Conservation (phyloP, 495 filamentous ascomycete genomes). For the Trichoderma orchidacearum region DNA sequence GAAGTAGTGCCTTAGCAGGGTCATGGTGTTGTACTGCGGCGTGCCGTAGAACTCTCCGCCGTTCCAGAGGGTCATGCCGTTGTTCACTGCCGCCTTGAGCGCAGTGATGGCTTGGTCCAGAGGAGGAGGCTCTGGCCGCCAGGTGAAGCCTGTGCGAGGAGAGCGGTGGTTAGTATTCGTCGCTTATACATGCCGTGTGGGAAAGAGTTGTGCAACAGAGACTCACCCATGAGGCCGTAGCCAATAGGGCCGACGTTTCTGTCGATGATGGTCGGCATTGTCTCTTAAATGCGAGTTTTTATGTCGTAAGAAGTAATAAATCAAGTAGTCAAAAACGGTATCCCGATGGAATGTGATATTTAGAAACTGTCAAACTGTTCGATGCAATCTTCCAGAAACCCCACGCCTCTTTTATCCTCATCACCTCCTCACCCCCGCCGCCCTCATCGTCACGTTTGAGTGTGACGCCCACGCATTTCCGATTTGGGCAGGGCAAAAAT, state of each 20-base stretch:
- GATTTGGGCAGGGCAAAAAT: too few relatives aligned
- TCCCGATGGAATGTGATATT: too few relatives aligned
- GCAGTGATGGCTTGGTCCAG: conserved; percentile 52
- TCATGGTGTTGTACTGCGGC: conserved; percentile 51
- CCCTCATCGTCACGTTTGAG: too few relatives aligned
- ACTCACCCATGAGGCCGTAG: conserved; percentile 42
- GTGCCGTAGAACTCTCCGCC: conserved; percentile 71
- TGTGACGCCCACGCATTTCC: too few relatives aligned
- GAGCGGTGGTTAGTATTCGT: background rate
- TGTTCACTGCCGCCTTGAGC: conserved; percentile 50
- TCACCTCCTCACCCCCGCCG: too few relatives aligned
- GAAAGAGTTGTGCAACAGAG: too few relatives aligned
- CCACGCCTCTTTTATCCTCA: too few relatives aligned
- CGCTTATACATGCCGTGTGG: too few relatives aligned
- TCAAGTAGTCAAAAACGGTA: background rate
- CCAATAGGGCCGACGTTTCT: conserved; percentile 41
- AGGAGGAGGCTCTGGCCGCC: conserved; percentile 44
- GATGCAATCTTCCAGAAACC: too few relatives aligned
- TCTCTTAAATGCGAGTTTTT: background rate
- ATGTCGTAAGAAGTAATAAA: background rate
- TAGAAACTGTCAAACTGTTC: too few relatives aligned
- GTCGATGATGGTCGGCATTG: conserved; percentile 35
- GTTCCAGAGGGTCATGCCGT: conserved; percentile 65
- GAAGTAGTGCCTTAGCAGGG: conserved; percentile 53
- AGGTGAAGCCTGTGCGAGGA: conserved; percentile 49